These are phyloP conservation scores for Spathaspora passalidarum DNA, from an alignment of 805 yeast species.

Conservation along the genomic window DNA sequence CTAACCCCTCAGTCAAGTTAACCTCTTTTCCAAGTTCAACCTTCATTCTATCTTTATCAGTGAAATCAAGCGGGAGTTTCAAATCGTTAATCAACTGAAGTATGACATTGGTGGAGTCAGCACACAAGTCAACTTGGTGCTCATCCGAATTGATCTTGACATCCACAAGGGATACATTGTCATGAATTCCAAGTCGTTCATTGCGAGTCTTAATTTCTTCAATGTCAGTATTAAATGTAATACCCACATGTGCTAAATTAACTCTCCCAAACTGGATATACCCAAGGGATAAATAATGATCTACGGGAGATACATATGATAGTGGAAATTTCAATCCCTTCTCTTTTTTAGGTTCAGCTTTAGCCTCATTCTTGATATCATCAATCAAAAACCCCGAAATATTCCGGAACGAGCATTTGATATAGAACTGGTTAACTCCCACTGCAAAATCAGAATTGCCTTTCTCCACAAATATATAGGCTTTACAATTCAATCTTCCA, in stretches of 20 bases:
- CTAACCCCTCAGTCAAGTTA: slow-evolving; percentile 42
- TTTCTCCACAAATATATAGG: slow-evolving; percentile 47
- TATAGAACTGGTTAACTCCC: slow-evolving; percentile 25
- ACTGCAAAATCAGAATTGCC: slow-evolving; percentile 52
- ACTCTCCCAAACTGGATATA: slow-evolving; percentile 51
- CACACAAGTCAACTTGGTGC: slow-evolving; percentile 59
- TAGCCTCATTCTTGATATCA: slow-evolving; percentile 33
- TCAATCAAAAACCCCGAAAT: slow-evolving; percentile 60
- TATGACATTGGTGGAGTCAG: slow-evolving; percentile 79
- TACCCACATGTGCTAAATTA: slow-evolving; percentile 35
- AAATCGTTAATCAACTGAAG: slow-evolving; percentile 67
- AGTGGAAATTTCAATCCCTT: background rate
- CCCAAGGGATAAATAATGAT: slow-evolving; percentile 46
- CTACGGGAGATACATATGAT: slow-evolving; percentile 24
- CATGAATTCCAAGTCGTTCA: slow-evolving; percentile 17
- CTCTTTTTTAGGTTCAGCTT: background rate
- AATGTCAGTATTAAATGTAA: slow-evolving; percentile 23
- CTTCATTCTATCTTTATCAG: slow-evolving; percentile 58
- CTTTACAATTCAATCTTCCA: slow-evolving; percentile 52
- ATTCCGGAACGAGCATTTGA: slow-evolving; percentile 48
- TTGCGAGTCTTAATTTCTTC: slow-evolving; percentile 17
- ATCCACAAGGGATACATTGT: slow-evolving; percentile 31
- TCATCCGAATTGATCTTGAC: slow-evolving; percentile 49
- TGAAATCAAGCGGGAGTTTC: slow-evolving; percentile 62
- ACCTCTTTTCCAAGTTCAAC: slow-evolving; percentile 29